Evolutionary conservation across 768 basidiomycete species (phyloP).

Genomic region (Guyanaporus albipodus): DNA sequence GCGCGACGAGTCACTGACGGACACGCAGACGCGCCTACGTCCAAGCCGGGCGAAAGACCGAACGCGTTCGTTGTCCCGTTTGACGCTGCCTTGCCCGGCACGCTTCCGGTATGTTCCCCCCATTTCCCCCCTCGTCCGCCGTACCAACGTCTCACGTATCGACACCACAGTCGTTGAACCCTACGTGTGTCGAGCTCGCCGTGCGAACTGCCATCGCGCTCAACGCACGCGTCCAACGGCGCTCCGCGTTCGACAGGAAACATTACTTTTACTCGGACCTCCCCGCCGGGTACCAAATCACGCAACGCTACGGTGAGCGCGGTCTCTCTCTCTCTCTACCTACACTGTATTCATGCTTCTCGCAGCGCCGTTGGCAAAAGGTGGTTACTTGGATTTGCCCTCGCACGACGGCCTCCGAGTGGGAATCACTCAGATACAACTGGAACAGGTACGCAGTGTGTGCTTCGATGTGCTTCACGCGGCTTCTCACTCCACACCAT

Average conservation of each 20-base stretch:
- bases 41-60: constrained; percentile 46
- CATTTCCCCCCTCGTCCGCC: neutral
- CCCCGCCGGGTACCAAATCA: constrained; percentile 95
- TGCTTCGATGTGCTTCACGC: neutral
- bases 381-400: constrained; percentile 54
- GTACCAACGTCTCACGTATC: neutral
- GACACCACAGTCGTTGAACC: constrained; percentile 42
- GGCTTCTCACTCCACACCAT: neutral
- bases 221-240: constrained; percentile 53
- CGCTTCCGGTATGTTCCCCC: constrained; percentile 66
- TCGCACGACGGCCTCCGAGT: constrained; percentile 41
- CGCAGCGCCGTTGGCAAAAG: constrained; percentile 75
- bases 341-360: constrained; percentile 1
- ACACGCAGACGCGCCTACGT: constrained; percentile 37
- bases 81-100: constrained; percentile 92
- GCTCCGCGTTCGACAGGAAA: constrained; percentile 91
- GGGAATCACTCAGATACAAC: constrained; percentile 90
- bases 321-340: neutral
- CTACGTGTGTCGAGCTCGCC: constrained; percentile 72
- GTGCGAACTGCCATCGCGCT: constrained; percentile 80
- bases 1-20: too few species aligned
- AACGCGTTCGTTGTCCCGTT: constrained; percentile 74
- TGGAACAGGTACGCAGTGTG: constrained; percentile 72
- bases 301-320: constrained; percentile 80
- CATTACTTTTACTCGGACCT: constrained; percentile 98